phyloP scores from a whole-genome alignment of 139 green algal genomes.

The Eudorina sp. region DNA sequence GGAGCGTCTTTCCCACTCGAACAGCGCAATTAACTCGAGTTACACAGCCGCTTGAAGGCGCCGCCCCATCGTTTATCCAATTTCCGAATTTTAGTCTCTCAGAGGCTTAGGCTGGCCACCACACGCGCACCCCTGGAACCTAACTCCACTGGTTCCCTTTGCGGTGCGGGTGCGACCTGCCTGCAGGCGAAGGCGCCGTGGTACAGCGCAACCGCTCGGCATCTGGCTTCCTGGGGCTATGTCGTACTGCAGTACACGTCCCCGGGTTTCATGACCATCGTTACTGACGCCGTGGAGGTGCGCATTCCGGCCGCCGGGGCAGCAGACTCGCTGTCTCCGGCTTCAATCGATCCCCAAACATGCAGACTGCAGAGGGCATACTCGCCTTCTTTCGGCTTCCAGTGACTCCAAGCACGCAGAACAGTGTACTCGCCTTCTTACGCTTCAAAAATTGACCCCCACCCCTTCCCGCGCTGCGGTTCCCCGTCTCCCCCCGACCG shows the following conservation, averaged over 20 bases:
- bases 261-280: constrained; percentile 4
- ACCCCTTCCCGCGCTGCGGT: neutral
- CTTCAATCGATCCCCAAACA: too few species aligned
- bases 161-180: neutral
- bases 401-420: too few species aligned
- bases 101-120: neutral
- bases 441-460: neutral
- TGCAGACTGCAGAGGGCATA: too few species aligned
- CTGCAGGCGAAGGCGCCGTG: neutral
- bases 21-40: neutral
- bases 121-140: neutral
- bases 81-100: neutral
- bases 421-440: too few species aligned
- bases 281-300: constrained; percentile 9
- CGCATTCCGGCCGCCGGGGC: too few species aligned
- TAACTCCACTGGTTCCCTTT: neutral
- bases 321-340: too few species aligned
- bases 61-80: neutral
- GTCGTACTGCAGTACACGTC: constrained; percentile 10
- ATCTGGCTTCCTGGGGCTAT: constrained; percentile 27
- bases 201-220: neutral
- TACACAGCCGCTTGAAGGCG: neutral
- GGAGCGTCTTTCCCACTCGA: too few species aligned
- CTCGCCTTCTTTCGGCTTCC: too few species aligned
- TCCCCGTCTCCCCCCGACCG: neutral